phyloP scores from a whole-genome alignment of 1,139 yeast genomes.

The Lipomyces yarrowii region DNA sequence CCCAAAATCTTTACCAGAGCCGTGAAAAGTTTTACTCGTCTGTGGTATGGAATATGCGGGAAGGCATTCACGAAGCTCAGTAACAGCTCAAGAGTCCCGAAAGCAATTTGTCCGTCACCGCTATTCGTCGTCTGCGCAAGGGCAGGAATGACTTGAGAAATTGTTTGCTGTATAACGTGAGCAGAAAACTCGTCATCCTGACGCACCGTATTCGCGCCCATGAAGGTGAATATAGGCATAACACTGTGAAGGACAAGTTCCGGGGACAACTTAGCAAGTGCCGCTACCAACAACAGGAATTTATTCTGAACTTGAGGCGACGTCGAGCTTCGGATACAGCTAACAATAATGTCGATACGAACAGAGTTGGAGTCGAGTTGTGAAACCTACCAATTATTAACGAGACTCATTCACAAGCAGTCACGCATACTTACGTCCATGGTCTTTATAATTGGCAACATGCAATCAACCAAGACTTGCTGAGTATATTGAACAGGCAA shows the following conservation, averaged over 20 bases:
- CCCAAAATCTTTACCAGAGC: conserved; percentile 79
- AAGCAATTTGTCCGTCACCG: conserved; percentile 6
- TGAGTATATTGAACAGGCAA: conserved; percentile 89
- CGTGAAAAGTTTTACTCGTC: conserved; percentile 82
- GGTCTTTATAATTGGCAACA: conserved; percentile 65
- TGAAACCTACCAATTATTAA: conserved; percentile 21
- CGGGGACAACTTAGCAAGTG: conserved; percentile 84
- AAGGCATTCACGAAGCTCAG: conserved; percentile 92
- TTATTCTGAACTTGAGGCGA: conserved; percentile 96
- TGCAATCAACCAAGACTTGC: conserved; percentile 85
- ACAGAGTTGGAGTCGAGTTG: conserved; percentile 65
- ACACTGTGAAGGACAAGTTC: conserved; percentile 92
- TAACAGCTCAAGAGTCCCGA: conserved; percentile 77
- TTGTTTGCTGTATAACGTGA: conserved; percentile 90
- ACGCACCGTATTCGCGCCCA: conserved; percentile 97
- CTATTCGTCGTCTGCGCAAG: conserved; percentile 53
- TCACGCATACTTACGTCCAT: conserved; percentile 46
- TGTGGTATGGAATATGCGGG: conserved; percentile 93
- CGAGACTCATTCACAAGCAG: background rate
- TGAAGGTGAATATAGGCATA: conserved; percentile 97
- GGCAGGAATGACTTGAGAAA: conserved; percentile 89
- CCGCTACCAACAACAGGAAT: conserved; percentile 78
- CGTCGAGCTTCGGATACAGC: conserved; percentile 82
- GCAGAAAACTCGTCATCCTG: conserved; percentile 96
- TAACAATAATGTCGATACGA: conserved; percentile 87